These are phyloP conservation scores for Candida palmyrensis DNA, from an alignment of 805 yeast genomes.

Conservation along the genomic window DNA sequence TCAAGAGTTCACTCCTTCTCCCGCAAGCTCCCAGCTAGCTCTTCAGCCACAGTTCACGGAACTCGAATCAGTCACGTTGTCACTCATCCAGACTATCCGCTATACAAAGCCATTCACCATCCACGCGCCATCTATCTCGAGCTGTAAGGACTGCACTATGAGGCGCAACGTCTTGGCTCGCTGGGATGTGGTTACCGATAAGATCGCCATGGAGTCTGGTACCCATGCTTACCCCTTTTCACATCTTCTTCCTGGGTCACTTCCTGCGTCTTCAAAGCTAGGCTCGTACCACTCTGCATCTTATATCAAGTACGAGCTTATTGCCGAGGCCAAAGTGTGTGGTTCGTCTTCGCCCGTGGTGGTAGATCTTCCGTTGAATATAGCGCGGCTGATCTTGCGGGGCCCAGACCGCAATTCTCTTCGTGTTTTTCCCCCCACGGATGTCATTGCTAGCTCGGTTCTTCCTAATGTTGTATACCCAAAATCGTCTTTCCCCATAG, in stretches of 20 bases:
- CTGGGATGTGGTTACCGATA: conserved; percentile 76
- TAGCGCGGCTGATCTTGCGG: conserved; percentile 70
- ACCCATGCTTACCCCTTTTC: conserved; percentile 89
- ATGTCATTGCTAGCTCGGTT: conserved; percentile 78
- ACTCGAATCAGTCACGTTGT: conserved; percentile 57
- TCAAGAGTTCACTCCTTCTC: neutral
- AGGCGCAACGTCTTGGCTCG: conserved; percentile 62
- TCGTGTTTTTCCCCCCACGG: conserved; percentile 94
- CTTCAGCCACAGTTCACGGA: too few species aligned
- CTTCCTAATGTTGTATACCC: conserved; percentile 90
- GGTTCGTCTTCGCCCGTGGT: conserved; percentile 17
- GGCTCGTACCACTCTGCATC: conserved; percentile 48
- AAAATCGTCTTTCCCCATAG: conserved; percentile 78
- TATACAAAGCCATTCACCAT: conserved; percentile 64
- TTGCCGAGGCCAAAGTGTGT: conserved; percentile 46
- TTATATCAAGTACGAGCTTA: conserved; percentile 65
- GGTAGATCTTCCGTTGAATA: conserved; percentile 58
- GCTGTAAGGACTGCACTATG: conserved; percentile 55
- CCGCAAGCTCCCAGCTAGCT: too few species aligned
- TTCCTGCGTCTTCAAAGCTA: conserved; percentile 74
- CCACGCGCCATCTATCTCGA: conserved; percentile 40
- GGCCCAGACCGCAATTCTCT: conserved; percentile 84
- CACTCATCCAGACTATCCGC: conserved; percentile 66
- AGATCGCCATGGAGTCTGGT: conserved; percentile 57
- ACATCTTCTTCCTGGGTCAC: conserved; percentile 78